phyloP scores from a whole-genome alignment of 495 filamentous ascomycete genomes.

The Daldinia grandis region DNA sequence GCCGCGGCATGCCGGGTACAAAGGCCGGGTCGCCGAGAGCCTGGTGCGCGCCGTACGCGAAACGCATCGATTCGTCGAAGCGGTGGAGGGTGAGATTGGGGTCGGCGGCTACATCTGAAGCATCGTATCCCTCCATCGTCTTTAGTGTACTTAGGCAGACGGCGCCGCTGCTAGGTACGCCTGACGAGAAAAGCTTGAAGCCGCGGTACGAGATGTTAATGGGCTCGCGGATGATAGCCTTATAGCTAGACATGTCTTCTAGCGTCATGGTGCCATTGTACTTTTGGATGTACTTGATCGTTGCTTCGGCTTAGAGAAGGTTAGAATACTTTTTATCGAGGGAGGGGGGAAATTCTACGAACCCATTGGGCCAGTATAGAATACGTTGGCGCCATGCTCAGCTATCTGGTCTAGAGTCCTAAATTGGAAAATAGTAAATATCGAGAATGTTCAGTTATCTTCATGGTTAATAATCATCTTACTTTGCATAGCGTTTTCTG shows the following conservation, averaged over 20 bases:
- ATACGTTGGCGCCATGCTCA: conserved; percentile 70
- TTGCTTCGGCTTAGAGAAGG: conserved; percentile 68
- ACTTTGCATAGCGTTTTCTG: conserved; percentile 76
- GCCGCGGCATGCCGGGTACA: conserved; percentile 63
- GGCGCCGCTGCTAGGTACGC: conserved; percentile 76
- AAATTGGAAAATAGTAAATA: conserved; percentile 9
- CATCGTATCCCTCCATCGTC: conserved; percentile 74
- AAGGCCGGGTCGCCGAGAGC: conserved; percentile 83
- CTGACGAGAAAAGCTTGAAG: conserved; percentile 71
- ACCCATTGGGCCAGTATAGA: conserved; percentile 73
- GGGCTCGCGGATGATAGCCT: conserved; percentile 65
- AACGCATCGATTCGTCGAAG: conserved; percentile 85
- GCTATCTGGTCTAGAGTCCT: conserved; percentile 79
- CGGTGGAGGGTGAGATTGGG: conserved; percentile 71
- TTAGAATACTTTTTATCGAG: neutral
- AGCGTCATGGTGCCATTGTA: conserved; percentile 84
- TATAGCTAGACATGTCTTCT: conserved; percentile 76
- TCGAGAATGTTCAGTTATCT: neutral
- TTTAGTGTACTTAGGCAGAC: conserved; percentile 79
- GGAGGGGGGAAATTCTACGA: neutral
- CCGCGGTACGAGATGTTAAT: conserved; percentile 75
- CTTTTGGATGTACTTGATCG: conserved; percentile 68
- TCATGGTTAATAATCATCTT: conserved; percentile 11
- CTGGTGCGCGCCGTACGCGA: conserved; percentile 76
- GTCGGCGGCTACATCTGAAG: conserved; percentile 45